Conservation (phyloP, 192 early-diverging fungal species). For the Mortierella hygrophila region DNA sequence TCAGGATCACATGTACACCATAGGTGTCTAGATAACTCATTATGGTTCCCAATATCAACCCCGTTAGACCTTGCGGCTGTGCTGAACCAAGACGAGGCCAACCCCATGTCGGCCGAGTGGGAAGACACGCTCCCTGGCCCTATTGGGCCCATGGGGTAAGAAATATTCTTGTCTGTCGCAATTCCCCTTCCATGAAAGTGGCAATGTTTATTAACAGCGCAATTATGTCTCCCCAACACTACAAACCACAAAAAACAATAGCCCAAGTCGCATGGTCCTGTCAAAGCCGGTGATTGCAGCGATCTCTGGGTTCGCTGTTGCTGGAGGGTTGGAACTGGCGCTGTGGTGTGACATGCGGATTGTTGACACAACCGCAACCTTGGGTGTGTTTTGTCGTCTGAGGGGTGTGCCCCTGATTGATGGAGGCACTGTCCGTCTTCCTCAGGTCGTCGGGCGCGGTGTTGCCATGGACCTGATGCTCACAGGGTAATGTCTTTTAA, state of each 20-base stretch:
- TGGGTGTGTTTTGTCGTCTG: slow-evolving; percentile 65
- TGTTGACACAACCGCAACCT: slow-evolving; percentile 47
- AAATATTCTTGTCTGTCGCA: background rate
- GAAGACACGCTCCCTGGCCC: slow-evolving; percentile 45
- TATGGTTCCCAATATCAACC: too few relatives aligned
- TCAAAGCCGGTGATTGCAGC: slow-evolving; percentile 67
- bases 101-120: slow-evolving; percentile 52
- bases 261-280: slow-evolving; percentile 60
- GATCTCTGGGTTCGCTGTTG: slow-evolving; percentile 66
- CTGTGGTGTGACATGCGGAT: slow-evolving; percentile 67
- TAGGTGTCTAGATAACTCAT: too few relatives aligned
- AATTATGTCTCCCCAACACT: background rate
- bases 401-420: slow-evolving; percentile 67
- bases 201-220: too few relatives aligned
- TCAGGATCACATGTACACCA: background rate
- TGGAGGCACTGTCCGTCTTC: slow-evolving; percentile 63
- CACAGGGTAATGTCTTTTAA: slow-evolving; percentile 44
- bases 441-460: slow-evolving; percentile 60
- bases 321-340: slow-evolving; percentile 67
- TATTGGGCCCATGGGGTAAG: slow-evolving; percentile 62
- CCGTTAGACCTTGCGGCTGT: slow-evolving; percentile 54
- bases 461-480: slow-evolving; percentile 65
- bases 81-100: slow-evolving; percentile 49
- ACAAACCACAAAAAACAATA: background rate
- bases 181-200: background rate